Evolutionary conservation across 2,329 filamentous ascomycete genomes (phyloP).

Genomic region (Sphaerulina vaccinii): DNA sequence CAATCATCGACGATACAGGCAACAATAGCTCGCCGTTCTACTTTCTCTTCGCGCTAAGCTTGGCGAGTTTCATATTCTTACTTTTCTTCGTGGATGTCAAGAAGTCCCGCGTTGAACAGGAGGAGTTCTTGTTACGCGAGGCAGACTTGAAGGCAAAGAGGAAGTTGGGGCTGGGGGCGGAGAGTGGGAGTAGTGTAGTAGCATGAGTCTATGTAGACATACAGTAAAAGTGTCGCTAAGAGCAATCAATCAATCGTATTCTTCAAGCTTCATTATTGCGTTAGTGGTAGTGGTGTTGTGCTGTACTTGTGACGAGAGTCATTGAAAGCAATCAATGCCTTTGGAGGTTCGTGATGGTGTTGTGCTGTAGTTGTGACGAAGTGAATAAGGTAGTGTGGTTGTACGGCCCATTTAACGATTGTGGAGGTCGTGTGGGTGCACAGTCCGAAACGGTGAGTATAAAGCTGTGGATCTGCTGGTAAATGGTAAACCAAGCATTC

Average conservation of each 20-base stretch:
- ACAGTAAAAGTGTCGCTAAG: no score
- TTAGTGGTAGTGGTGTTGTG: no score
- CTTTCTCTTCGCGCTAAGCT: conserved; percentile 60
- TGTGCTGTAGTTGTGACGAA: neutral
- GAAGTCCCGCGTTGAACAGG: conserved; percentile 61
- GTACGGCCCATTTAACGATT: neutral
- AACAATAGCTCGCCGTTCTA: conserved; percentile 64
- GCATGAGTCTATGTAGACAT: no score
- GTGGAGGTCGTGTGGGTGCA: neutral
- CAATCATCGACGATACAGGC: conserved; percentile 64
- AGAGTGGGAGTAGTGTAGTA: neutral
- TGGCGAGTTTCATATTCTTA: conserved; percentile 55
- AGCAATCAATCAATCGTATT: no score
- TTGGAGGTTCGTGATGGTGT: neutral
- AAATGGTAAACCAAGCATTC: no score
- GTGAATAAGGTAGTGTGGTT: neutral
- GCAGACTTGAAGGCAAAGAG: conserved; percentile 28
- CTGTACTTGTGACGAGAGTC: no score
- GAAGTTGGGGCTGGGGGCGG: conserved; percentile 10
- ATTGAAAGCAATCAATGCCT: neutral
- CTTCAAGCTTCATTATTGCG: no score
- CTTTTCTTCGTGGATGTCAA: conserved; percentile 59
- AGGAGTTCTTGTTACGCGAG: conserved; percentile 50
- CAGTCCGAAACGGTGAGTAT: no score
- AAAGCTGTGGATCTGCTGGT: neutral